Percentiles rank a stretch among this genome's conserved stretches.
phyloP scores from a whole-genome alignment of 2,329 filamentous ascomycete species.

The Cladosporium sp. region DNA sequence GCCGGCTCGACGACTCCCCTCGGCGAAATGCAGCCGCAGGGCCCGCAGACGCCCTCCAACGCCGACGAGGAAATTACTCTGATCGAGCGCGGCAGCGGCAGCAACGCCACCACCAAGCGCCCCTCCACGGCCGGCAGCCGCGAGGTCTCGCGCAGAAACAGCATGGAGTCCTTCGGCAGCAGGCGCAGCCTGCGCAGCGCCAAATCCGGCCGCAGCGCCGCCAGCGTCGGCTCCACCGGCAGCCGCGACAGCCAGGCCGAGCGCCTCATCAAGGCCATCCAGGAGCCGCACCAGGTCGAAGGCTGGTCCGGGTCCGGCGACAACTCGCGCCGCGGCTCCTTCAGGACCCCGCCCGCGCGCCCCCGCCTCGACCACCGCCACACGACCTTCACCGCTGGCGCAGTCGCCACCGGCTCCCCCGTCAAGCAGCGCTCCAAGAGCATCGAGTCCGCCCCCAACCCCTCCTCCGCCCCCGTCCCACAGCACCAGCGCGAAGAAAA shows the following conservation, averaged over 20 bases:
- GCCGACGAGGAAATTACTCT: slow-evolving; percentile 53
- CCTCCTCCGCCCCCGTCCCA: slow-evolving; percentile 2
- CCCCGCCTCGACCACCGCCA: slow-evolving; percentile 24
- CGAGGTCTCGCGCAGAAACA: slow-evolving; percentile 23
- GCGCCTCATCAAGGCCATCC: slow-evolving; percentile 64
- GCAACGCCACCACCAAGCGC: neutral
- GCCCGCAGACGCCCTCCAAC: neutral
- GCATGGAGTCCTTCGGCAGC: slow-evolving; percentile 45
- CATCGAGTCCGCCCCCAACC: slow-evolving; percentile 14
- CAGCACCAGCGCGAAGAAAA: slow-evolving; percentile 36
- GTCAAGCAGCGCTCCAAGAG: slow-evolving; percentile 17
- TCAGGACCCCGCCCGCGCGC: slow-evolving; percentile 10
- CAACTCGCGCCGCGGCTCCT: neutral
- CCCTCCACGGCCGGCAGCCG: neutral
- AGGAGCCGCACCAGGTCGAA: slow-evolving; percentile 45
- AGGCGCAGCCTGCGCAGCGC: slow-evolving; percentile 45
- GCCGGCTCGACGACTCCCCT: slow-evolving; percentile 23
- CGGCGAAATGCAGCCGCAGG: slow-evolving; percentile 1
- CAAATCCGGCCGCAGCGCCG: slow-evolving; percentile 31
- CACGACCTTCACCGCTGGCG: slow-evolving; percentile 14
- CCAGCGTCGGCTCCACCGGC: slow-evolving; percentile 24
- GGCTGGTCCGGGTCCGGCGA: slow-evolving; percentile 16
- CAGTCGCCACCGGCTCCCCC: slow-evolving; percentile 10
- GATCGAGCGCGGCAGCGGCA: slow-evolving; percentile 43
- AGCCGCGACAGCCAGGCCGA: slow-evolving; percentile 59